Conservation (phyloP, 129 eudicot species). For the Saussurea involucrata region DNA sequence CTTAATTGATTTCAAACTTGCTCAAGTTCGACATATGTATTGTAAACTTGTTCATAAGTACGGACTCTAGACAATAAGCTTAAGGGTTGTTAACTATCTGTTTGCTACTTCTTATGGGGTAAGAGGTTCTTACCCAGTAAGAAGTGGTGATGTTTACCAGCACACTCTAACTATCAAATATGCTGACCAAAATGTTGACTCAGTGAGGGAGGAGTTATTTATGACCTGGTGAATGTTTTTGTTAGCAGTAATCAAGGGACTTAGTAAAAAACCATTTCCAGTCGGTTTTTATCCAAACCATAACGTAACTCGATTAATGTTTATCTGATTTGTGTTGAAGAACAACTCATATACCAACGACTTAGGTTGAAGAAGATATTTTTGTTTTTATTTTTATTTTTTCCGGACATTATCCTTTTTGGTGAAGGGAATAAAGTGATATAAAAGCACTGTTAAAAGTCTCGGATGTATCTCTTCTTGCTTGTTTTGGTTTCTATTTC, state of each 20-base stretch:
- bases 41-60: neutral
- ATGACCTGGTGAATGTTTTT: neutral
- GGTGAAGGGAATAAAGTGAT: neutral
- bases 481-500: too few relatives aligned
- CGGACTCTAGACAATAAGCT: neutral
- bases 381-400: neutral
- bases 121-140: neutral
- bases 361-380: neutral
- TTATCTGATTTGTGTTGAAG: too few relatives aligned
- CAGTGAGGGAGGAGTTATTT: too few relatives aligned
- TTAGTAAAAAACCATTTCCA: neutral
- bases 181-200: neutral
- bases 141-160: neutral
- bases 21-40: too few relatives aligned
- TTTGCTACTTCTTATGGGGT: neutral
- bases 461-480: too few relatives aligned
- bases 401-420: neutral
- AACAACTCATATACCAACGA: neutral
- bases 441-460: too few relatives aligned
- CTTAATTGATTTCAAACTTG: neutral
- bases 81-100: too few relatives aligned
- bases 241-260: neutral
- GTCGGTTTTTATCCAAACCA: neutral
- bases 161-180: neutral
- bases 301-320: neutral